phyloP scores from a whole-genome alignment of 1,139 yeast genomes.

The Hansenula lynferdii region DNA sequence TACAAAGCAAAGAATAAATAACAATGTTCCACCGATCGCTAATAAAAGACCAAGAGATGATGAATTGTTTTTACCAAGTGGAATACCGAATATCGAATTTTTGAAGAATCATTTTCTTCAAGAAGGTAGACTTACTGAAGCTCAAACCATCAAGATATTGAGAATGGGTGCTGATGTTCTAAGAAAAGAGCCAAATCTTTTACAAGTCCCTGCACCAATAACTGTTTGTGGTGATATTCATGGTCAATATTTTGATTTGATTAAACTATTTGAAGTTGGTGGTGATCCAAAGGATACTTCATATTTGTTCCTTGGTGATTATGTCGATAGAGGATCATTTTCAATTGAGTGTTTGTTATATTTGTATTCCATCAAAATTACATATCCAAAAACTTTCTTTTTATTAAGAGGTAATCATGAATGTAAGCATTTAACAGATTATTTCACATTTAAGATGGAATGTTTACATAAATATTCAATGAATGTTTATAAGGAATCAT shows the following conservation, averaged over 20 bases:
- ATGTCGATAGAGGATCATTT: slow-evolving; percentile 92
- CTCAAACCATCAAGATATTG: slow-evolving; percentile 69
- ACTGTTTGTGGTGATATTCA: slow-evolving; percentile 97
- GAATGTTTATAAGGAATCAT: slow-evolving; percentile 66
- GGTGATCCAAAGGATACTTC: slow-evolving; percentile 79
- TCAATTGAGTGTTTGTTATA: slow-evolving; percentile 85
- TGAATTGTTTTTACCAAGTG: slow-evolving; percentile 58
- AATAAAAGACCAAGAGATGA: slow-evolving; percentile 58
- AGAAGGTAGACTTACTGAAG: slow-evolving; percentile 76
- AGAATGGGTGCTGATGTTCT: slow-evolving; percentile 65
- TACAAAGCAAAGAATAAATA: slow-evolving; percentile 67
- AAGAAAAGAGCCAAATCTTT: slow-evolving; percentile 68
- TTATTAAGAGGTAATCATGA: slow-evolving; percentile 95
- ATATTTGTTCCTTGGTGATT: slow-evolving; percentile 91
- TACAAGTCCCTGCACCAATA: slow-evolving; percentile 86
- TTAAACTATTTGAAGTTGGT: slow-evolving; percentile 92
- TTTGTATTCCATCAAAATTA: slow-evolving; percentile 75
- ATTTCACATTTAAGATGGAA: slow-evolving; percentile 89
- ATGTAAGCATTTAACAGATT: slow-evolving; percentile 88
- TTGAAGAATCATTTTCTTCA: slow-evolving; percentile 67
- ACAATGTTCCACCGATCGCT: slow-evolving; percentile 66
- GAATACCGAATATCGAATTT: slow-evolving; percentile 70
- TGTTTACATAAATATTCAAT: slow-evolving; percentile 80
- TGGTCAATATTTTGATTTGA: slow-evolving; percentile 89
- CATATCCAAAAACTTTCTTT: slow-evolving; percentile 72